Evolutionary conservation across 306 rosid genomes (phyloP), one percentile per base, ranked within the genome.

Genomic region (Psophocarpus tetragonolobus): DNA sequence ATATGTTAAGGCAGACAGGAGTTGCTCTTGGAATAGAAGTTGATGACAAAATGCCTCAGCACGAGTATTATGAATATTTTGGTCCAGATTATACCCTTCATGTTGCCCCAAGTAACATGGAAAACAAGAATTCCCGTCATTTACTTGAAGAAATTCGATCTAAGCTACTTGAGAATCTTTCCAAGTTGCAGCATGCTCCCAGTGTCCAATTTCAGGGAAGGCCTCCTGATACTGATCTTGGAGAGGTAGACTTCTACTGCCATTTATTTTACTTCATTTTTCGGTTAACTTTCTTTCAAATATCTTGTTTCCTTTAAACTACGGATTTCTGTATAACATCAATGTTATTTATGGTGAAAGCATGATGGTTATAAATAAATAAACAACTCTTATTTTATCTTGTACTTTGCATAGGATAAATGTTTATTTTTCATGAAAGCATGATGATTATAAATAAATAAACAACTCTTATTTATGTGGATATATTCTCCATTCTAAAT

Each of bases 41-140:
- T 78, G 97, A 92, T 68, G 97, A 92, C 87, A 90, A 90, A 83
- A 90, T 92, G 97, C 97, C 97, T 11, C 91, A 89, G 17, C 96
- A 92, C 26, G 97, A 92, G 78, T 92, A 92, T 86, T 92, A 88
- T 66, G 97, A 92, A 86, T 90, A 92, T 82, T 92, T 92, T 51
- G 97, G 97, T 60, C 97, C 97, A 36, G 97, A 92, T 87, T 92
- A 92, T 80, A 89, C 92, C 47, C 93, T 92, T 80, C 97, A 92
- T 79, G 97, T 92, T 78, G 97, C 96, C 81, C 97, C 97, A 77
- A 92, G 97, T 84, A 92, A 92, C 86, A 92, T 92, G 96, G 97
- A 92, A 84, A 92, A 92, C 85, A 92, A 92, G 74, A 92, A 92
- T 82, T 83, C 97, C n/a, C 96, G 14, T 54, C 83, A 50, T 60